Conservation (phyloP, 2,329 filamentous ascomycete genomes). For the Waltergamsia citrina region DNA sequence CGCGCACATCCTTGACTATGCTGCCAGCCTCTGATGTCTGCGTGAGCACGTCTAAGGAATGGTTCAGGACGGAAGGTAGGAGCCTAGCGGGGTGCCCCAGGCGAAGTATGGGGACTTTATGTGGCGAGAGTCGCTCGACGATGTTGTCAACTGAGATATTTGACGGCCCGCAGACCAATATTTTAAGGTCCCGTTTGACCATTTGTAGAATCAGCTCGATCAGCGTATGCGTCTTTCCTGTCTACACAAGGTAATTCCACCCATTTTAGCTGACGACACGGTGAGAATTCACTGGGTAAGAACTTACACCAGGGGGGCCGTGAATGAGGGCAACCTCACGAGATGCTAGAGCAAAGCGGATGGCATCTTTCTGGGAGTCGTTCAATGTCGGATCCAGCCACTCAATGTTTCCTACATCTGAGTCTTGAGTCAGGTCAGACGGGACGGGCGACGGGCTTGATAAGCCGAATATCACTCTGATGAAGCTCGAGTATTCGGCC, state of each 20-base stretch:
- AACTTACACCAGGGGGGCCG: conserved; percentile 70
- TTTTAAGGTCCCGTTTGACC: conserved; percentile 58
- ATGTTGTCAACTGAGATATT: conserved; percentile 99
- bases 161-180: conserved; percentile 91
- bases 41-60: conserved; percentile 86
- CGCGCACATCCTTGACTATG: conserved; percentile 82
- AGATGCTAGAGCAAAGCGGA: conserved; percentile 75
- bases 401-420: conserved; percentile 35
- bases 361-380: conserved; percentile 57
- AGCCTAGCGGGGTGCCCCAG: conserved; percentile 89
- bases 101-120: conserved; percentile 78
- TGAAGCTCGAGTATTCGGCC: conserved; percentile 48
- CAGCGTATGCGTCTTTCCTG: conserved; percentile 92
- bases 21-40: conserved; percentile 81
- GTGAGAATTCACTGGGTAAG: neutral
- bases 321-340: conserved; percentile 84
- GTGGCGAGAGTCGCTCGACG: conserved; percentile 77
- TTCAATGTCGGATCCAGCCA: conserved; percentile 57
- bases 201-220: conserved; percentile 94
- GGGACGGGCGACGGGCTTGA: conserved; percentile 40
- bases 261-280: neutral
- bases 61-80: conserved; percentile 76
- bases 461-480: conserved; percentile 53
- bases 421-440: conserved; percentile 27
- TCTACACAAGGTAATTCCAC: conserved; percentile 32